Base-by-base conservation (phyloP, 257 asterid species). In the Solanum arcanum region DNA sequence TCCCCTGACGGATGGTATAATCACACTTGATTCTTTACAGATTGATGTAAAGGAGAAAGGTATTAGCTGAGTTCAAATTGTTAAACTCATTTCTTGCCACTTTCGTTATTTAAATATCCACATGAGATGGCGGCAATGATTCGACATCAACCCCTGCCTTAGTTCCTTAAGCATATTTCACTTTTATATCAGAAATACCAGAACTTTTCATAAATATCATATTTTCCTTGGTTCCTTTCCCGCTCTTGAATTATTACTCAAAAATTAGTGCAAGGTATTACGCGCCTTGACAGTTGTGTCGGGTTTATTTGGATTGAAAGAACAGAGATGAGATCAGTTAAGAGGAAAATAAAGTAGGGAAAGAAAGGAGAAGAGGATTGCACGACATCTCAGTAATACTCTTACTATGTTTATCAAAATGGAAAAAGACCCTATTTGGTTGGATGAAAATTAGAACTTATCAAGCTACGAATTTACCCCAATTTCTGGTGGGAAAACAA, bases 1-100 rank as follows among this genome's bases (percentile, higher is more conserved):
- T 73, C 99, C 99, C 37, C 86, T 97, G 92, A 97, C 98, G 13
- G 99, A 97, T 92, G 99, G 98, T 83, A 97, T 96, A 88, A 96
- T 97, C 91, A 93, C 99, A 56, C 98, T 97, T 59, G 99, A 97
- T 93, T 96, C 99, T 90, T 94, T 97, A 86, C 95, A 91, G 89
- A 93, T 97, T 66, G 96, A 93, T 91, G 97, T 94, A 21, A 94
- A 91, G 90, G 98, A 96, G 91, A 97, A 94, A 96, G 99, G 99
- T 94, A 92, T 82, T 81, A 81, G 46, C 25, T 3, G 41, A 49
- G 44, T 39, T 47, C 31, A 29, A 18, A 29, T 81, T 81, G 29
- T 81, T 29, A 47, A 49, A 49, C 13, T 29, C 31, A 6, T 47
- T 47, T 29, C 85, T 69, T 49, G 12, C 12, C 68, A 66, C 37